Base-by-base conservation (phyloP, 116 monocot genomes). In the Trichopus zeylanicus region DNA sequence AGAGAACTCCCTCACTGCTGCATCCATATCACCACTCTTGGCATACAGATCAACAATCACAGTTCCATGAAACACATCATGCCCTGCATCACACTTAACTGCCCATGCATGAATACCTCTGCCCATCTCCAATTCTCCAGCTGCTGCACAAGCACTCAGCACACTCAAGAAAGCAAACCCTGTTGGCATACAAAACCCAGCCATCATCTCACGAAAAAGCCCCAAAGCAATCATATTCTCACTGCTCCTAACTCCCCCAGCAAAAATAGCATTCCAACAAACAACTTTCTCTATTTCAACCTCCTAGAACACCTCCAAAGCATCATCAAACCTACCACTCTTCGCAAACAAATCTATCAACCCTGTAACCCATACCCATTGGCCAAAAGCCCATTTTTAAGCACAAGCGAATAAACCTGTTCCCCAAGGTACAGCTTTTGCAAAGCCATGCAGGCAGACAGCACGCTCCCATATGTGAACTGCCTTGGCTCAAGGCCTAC, bases 251-350 rank as follows among this genome's bases (percentile, higher is more conserved):
- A 81, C 81, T 8, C 66, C 79, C 10, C 90, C 81, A 9, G 85
- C 70, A 42, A 90, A 81, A 10, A 77, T 23, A 6, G 82, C 62
- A 61, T 85, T 90, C 90, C 90, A 90, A 31, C 76, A 76, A 11
- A 81, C 90, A 28, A 82, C 76, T 53, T 79, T 85, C n/a, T 20
- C n/a, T 21, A 7, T 60, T 13, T 29, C 33, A 32, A 38, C 49
- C 49, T 79, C 78, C 15, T 7, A 51, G 63, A 82, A 89, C 51
- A 79, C 55, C 21, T 37, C 31, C 46, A 81, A 42, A 1, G 76
- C 85, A 32, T 68, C 60, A 48, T 11, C 38, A 34, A 84, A 70
- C 11, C 38, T 46, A 1, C 75, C 65, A 53, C 11, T 31, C 58
- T 89, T 89, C 3, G 78, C 38, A 64, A 77, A 70, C 39, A 80